A percentile compares a stretch with the other conserved stretches of the same genome.
Conservation (phyloP, 192 early-diverging fungal species). For the Martensiomyces pterosporus region DNA sequence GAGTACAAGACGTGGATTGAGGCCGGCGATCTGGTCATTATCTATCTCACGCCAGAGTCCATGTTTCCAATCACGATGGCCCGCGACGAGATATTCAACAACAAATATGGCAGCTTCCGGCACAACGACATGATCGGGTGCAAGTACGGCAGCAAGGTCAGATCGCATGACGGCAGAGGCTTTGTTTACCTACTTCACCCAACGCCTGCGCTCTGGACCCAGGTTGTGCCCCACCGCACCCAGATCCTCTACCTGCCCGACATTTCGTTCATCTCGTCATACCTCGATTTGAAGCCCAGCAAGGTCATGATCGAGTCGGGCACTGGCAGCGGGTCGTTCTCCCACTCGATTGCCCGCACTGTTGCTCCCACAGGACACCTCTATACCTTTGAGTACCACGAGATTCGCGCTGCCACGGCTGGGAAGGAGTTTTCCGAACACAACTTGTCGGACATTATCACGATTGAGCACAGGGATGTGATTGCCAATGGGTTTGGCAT, state of each 20-base stretch:
- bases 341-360: slow-evolving; percentile 87
- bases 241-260: slow-evolving; percentile 95
- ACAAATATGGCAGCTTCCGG: slow-evolving; percentile 74
- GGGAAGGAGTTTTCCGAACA: slow-evolving; percentile 78
- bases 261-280: slow-evolving; percentile 82
- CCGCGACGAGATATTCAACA: slow-evolving; percentile 61
- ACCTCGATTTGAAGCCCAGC: slow-evolving; percentile 83
- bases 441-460: slow-evolving; percentile 64
- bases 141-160: slow-evolving; percentile 75
- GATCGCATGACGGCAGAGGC: slow-evolving; percentile 58
- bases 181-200: slow-evolving; percentile 85
- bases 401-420: slow-evolving; percentile 64
- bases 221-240: slow-evolving; percentile 86
- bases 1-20: slow-evolving; percentile 58
- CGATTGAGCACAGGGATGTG: slow-evolving; percentile 79
- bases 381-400: slow-evolving; percentile 95
- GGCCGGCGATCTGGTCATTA: slow-evolving; percentile 74
- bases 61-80: slow-evolving; percentile 63
- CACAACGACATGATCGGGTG: slow-evolving; percentile 86
- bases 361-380: slow-evolving; percentile 83
- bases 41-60: slow-evolving; percentile 66
- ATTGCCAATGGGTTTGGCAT: slow-evolving; percentile 71
- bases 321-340: slow-evolving; percentile 97
- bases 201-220: slow-evolving; percentile 95
- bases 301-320: slow-evolving; percentile 83